Conservation (phyloP, 1,284 basidiomycete genomes). For the Ganoderma sinense region DNA sequence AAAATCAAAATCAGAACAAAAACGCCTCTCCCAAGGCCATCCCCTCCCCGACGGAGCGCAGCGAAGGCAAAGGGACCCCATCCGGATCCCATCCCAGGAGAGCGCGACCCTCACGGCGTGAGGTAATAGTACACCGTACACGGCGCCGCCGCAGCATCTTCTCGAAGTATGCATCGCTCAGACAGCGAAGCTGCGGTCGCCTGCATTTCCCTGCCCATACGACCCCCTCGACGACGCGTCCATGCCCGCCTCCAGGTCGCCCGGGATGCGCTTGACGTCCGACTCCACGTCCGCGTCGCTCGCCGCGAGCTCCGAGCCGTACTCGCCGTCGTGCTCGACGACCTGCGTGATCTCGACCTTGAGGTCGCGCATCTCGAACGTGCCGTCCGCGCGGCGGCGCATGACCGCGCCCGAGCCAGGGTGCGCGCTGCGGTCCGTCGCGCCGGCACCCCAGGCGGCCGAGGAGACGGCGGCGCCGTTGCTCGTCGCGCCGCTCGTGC, state of each 20-base stretch:
- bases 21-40: no score
- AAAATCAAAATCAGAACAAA: neutral
- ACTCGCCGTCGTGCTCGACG: constrained; percentile 7
- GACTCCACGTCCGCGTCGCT: neutral
- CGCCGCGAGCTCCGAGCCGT: neutral
- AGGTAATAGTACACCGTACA: neutral
- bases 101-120: neutral
- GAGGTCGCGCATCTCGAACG: constrained; percentile 24
- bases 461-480: neutral
- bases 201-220: neutral
- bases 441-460: neutral
- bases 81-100: neutral
- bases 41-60: no score
- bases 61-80: no score
- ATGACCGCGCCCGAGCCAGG: constrained; percentile 7
- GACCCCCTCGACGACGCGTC: neutral
- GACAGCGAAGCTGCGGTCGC: neutral
- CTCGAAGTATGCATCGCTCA: neutral
- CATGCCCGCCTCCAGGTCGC: neutral
- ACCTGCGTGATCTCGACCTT: constrained; percentile 17
- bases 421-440: constrained; percentile 10
- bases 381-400: constrained; percentile 18
- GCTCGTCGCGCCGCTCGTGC: neutral
- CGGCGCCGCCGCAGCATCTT: neutral
- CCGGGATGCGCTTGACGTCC: neutral